Conservation (phyloP, 306 rosid genomes). For the Leucaena leucocephala region DNA sequence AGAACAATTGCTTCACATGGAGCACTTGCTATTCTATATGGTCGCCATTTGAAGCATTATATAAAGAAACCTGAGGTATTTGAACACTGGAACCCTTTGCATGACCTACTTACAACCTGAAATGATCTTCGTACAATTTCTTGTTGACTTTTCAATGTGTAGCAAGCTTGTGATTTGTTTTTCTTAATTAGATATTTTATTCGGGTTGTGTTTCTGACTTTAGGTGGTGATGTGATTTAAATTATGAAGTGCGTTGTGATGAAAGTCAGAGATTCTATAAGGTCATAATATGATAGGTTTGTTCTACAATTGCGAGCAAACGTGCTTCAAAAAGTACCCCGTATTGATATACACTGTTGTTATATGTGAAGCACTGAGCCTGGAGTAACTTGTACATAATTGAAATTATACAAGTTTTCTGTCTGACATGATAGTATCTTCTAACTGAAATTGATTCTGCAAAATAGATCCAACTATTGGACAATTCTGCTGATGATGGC, state of each 20-base stretch:
- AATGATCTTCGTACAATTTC: neutral
- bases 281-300: slow-evolving; percentile 15
- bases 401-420: slow-evolving; percentile 5
- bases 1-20: slow-evolving; percentile 84
- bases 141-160: slow-evolving; percentile 10
- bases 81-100: slow-evolving; percentile 15
- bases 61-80: slow-evolving; percentile 90
- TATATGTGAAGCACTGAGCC: neutral
- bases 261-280: slow-evolving; percentile 14
- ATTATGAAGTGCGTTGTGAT: slow-evolving; percentile 31
- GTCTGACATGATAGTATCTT: slow-evolving; percentile 26
- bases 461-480: slow-evolving; percentile 20
- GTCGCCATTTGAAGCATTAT: slow-evolving; percentile 75
- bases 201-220: slow-evolving; percentile 27
- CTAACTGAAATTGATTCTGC: slow-evolving; percentile 26
- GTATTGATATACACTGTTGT: neutral
- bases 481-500: slow-evolving; percentile 30
- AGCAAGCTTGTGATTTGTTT: slow-evolving; percentile 3
- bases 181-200: slow-evolving; percentile 13
- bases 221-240: slow-evolving; percentile 27
- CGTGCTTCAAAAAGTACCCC: slow-evolving; percentile 21
- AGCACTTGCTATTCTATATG: slow-evolving; percentile 84
- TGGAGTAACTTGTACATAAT: neutral
- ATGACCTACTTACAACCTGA: slow-evolving; percentile 18
- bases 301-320: slow-evolving; percentile 25